A percentile compares a stretch with the other conserved stretches of the same genome.
phyloP scores from a whole-genome alignment of 2,329 filamentous ascomycete genomes.

The Penicillium sp. region DNA sequence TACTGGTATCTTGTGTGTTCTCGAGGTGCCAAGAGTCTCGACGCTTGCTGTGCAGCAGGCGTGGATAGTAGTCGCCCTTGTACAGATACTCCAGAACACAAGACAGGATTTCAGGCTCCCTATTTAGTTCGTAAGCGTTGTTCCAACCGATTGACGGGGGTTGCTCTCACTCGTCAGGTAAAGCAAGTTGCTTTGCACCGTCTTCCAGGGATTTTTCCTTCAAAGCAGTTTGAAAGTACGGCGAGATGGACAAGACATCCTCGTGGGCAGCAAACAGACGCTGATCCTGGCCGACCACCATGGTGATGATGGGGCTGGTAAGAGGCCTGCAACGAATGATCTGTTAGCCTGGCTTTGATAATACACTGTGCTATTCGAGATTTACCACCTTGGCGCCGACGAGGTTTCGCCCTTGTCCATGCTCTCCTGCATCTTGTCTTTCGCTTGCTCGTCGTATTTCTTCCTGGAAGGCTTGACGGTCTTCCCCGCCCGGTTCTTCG shows the following conservation, averaged over 20 bases:
- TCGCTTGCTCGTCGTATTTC: conserved; percentile 76
- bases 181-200: conserved; percentile 75
- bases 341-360: conserved; percentile 14
- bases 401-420: conserved; percentile 74
- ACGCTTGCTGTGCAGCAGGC: conserved; percentile 84
- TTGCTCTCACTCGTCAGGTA: conserved; percentile 64
- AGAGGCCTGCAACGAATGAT: conserved; percentile 50
- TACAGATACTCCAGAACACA: conserved; percentile 95
- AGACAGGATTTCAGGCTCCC: conserved; percentile 92
- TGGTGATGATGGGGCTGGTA: conserved; percentile 79
- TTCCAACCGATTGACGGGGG: not conserved
- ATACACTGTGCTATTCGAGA: conserved; percentile 4
- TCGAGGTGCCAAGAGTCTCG: conserved; percentile 90
- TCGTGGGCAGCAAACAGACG: conserved; percentile 95
- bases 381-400: conserved; percentile 56
- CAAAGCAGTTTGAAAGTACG: conserved; percentile 78
- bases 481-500: conserved; percentile 87
- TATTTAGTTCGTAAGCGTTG: conserved; percentile 39
- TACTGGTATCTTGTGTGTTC: conserved; percentile 64
- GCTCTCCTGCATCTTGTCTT: conserved; percentile 87
- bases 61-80: conserved; percentile 94
- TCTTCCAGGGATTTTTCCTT: conserved; percentile 74
- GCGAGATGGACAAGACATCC: conserved; percentile 84
- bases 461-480: conserved; percentile 78
- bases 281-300: conserved; percentile 82